phyloP scores from a whole-genome alignment of 2,329 filamentous ascomycete genomes.

The Hypoxylon sp. region DNA sequence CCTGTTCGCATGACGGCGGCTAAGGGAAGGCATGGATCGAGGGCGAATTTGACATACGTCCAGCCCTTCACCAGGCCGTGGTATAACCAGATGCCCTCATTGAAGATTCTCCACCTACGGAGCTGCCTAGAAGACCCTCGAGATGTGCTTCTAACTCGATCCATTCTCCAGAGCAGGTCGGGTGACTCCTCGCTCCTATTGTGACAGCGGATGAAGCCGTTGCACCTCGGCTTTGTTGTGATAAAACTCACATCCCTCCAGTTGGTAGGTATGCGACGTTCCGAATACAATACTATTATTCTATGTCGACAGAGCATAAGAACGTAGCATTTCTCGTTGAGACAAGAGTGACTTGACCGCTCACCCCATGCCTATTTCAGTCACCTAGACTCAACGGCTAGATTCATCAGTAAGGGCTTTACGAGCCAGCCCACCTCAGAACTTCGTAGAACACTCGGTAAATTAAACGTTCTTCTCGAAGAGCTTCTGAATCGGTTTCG shows the following conservation, averaged over 20 bases:
- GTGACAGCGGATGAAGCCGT: neutral
- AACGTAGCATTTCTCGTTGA: neutral
- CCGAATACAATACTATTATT: neutral
- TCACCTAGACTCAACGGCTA: neutral
- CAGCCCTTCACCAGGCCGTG: neutral
- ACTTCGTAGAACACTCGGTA: neutral
- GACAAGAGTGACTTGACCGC: neutral
- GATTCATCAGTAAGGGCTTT: neutral
- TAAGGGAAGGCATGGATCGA: neutral
- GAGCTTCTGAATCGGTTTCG: constrained; percentile 87
- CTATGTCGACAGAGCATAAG: constrained; percentile 4
- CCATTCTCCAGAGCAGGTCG: neutral
- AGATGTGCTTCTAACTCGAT: neutral
- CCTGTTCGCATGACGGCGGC: neutral
- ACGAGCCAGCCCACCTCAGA: too few relatives aligned
- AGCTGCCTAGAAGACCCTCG: neutral
- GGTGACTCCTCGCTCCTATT: neutral
- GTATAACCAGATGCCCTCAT: neutral
- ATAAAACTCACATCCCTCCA: neutral
- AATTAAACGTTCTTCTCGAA: constrained; percentile 73
- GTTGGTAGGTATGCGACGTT: neutral
- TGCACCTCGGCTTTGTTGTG: neutral
- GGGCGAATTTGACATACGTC: neutral
- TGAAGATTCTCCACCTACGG: neutral
- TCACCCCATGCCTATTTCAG: constrained; percentile 1